Evolutionary conservation across 768 basidiomycete species (phyloP).

Genomic region (Phaffia tasmanica): DNA sequence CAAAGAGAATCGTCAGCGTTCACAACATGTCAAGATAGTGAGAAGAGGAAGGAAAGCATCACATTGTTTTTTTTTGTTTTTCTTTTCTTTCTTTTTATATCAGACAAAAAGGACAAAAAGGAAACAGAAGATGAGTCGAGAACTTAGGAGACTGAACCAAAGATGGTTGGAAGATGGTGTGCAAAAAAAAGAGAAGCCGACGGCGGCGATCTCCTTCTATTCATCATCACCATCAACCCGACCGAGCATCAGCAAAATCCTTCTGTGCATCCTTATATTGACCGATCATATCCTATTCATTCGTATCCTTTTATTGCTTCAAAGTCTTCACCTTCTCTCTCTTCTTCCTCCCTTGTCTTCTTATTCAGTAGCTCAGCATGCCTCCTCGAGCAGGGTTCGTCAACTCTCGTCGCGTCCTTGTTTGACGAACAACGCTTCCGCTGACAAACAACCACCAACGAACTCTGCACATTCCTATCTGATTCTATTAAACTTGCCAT

Average conservation of each 20-base stretch:
- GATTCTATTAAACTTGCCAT: too few relatives aligned
- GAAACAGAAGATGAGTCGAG: too few relatives aligned
- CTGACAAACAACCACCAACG: neutral
- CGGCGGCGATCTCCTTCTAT: too few relatives aligned
- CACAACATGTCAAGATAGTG: too few relatives aligned
- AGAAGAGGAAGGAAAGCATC: neutral
- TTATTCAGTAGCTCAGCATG: constrained; percentile 3
- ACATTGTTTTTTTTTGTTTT: neutral
- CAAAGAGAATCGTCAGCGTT: too few relatives aligned
- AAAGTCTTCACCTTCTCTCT: constrained; percentile 3
- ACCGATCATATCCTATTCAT: neutral
- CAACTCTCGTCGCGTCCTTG: neutral
- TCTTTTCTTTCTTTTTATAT: neutral
- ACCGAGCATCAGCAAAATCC: neutral
- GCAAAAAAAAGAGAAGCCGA: too few relatives aligned
- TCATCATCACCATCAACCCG: neutral
- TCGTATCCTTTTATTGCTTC: constrained; percentile 5
- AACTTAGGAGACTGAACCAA: too few relatives aligned
- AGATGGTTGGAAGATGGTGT: too few relatives aligned
- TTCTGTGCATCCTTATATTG: neutral
- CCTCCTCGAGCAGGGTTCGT: constrained; percentile 24
- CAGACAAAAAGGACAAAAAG: neutral
- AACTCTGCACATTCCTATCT: too few relatives aligned
- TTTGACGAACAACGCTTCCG: neutral
- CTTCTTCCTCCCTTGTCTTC: neutral